Base-by-base conservation (phyloP, 306 rosid species). In the cucumber (Cucumis sativus) region DNA sequence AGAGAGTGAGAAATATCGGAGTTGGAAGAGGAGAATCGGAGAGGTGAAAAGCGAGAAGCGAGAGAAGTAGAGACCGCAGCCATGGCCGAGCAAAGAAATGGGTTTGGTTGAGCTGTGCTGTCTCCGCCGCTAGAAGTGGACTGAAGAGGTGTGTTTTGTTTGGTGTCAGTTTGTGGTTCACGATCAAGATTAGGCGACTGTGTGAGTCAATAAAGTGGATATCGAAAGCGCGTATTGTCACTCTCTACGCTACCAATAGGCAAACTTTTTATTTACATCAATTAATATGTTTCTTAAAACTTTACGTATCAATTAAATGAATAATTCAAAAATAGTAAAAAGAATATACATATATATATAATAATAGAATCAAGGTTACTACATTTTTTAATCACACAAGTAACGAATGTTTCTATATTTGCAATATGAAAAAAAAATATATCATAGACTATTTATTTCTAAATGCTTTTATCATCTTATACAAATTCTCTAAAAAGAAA, bases 61-160 rank as follows among this genome's bases (percentile, higher is more conserved):
- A 89, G 89, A 78, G 98, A 93, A 2, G 96, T 82, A 59, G 98
- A 90, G 17, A 91, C 90, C 51, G 83, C 91, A 73, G 97, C 97
- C 97, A 92, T 92, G 17, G 80, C 57, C 49, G 79, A 49, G 21
- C 61, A 41, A 8, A 43, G 64, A 3, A n/a, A 17, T 13, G 12
- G 51, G 68, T 11, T 58, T 2, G 37, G 37, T 58, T 58, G 13
- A 41, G 40, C 51, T 52, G 10, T 54, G 6, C 66, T 52, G 37
- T 33, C 37, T 66, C 51, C 81, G 60, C 75, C 62, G 75, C 64
- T 65, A 21, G 6, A n/a, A 30, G 40, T 75, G 69, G 69, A 43
- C 55, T 7, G 57, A 28, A 47, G 57, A 41, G 56, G 11, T 20
- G 56, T 18, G 33, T 21, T 43, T 9, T 33, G 20, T 15, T 33